Evolutionary conservation across 768 basidiomycete genomes (phyloP).

Genomic region (Daedalea quercina): DNA sequence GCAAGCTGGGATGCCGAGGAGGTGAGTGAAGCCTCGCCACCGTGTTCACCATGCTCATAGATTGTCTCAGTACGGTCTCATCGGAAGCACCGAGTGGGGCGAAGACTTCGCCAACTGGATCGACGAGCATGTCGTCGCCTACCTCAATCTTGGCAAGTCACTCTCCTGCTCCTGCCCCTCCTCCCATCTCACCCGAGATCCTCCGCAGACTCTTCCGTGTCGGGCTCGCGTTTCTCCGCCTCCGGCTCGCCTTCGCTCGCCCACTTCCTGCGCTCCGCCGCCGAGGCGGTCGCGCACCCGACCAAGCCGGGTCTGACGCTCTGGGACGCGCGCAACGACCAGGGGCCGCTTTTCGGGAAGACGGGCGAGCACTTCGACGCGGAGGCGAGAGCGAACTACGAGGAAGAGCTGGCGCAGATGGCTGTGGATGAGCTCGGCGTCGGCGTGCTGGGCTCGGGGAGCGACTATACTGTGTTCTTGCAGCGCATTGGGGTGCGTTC

Average conservation of each 20-base stretch:
- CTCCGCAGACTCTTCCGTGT: slow-evolving; percentile 53
- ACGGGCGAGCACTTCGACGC: slow-evolving; percentile 34
- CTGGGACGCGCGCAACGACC: slow-evolving; percentile 71
- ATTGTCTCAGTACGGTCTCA: slow-evolving; percentile 55
- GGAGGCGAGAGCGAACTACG: slow-evolving; percentile 36
- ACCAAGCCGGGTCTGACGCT: slow-evolving; percentile 55
- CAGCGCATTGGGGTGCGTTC: slow-evolving; percentile 62
- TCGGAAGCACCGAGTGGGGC: slow-evolving; percentile 90
- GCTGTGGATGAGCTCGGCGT: slow-evolving; percentile 35
- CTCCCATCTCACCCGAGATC: not conserved
- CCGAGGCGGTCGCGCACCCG: slow-evolving; percentile 70
- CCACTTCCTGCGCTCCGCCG: slow-evolving; percentile 61
- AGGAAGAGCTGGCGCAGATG: slow-evolving; percentile 21
- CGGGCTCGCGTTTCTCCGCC: slow-evolving; percentile 51
- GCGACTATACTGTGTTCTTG: slow-evolving; percentile 90
- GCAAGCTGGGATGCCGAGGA: slow-evolving; percentile 81
- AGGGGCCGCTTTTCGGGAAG: slow-evolving; percentile 39
- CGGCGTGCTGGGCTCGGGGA: slow-evolving; percentile 71
- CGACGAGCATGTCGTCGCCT: slow-evolving; percentile 71
- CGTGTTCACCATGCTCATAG: not conserved
- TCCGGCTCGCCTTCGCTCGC: slow-evolving; percentile 78
- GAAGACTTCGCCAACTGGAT: slow-evolving; percentile 89
- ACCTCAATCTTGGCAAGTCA: slow-evolving; percentile 67
- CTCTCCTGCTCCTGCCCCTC: not conserved
- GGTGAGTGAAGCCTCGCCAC: slow-evolving; percentile 25